Evolutionary conservation across 2,329 filamentous ascomycete genomes (phyloP), one percentile per base, ranked within the genome.

Genomic region (Nannizziopsis arthrosporioides): DNA sequence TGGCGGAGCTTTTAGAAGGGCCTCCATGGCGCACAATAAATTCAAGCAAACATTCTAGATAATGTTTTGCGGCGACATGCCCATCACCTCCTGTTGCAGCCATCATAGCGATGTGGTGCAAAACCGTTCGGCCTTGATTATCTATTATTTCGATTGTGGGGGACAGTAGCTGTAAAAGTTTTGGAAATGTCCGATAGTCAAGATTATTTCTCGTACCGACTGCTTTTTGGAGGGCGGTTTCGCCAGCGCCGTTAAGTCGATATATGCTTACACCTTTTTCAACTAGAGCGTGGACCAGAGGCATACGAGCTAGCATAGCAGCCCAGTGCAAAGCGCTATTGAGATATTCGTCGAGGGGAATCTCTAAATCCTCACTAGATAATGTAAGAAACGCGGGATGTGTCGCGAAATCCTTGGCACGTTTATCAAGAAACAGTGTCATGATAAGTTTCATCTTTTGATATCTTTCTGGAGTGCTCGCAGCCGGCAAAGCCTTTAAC

Each of bases 241-340:
- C 89, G 11, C 92, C 92, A 1, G 83, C 84, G 18, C 82, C 81
- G 59, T 96, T 98, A 1, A 94, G 83, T 27, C 92, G 79, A 62
- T 82, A 85, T 41, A 94, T 87, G 56, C 82, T 94, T 1, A 90
- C 89, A 1, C 92, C 92, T 41, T 84, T 83, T 4, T 80, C 75
- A 48, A 96, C 85, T 9, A 98, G 74, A 0, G 89, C 77, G 47
- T 85, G 81, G 49, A 96, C 73, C 5, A 98, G 73, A 1, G 85
- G 78, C 62, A 94, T 82, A 12, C 90, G 83, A 2, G 88, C 88
- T 41, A 98, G 73, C 3, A 92, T 95, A 4, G 92, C 88, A 2
- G 92, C 92, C 92, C 92, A 98, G 61, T 96, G 90, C 36, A 98
- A 72, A 2, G 89, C 89, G 14, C 88, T 96, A 60, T 96, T 72